A percentile compares a stretch with the other conserved stretches of the same genome.
These are phyloP conservation scores for Pleurozium schreberi DNA, from an alignment of 225 moss, liverwort and hornwort genomes.

Conservation along the genomic window DNA sequence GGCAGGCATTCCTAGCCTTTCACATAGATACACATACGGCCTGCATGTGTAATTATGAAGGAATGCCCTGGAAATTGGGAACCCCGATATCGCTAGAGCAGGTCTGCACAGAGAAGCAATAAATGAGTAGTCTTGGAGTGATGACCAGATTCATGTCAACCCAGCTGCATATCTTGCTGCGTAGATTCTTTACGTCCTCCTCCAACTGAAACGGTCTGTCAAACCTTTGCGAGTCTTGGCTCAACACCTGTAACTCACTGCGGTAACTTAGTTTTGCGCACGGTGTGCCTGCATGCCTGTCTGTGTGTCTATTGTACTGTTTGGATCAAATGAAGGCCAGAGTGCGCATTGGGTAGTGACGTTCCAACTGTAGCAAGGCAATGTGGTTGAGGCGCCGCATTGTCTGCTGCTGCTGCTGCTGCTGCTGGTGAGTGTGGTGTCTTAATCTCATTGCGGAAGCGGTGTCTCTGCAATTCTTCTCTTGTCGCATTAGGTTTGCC, in stretches of 20 bases:
- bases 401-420: neutral
- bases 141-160: neutral
- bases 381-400: neutral
- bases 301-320: neutral
- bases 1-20: neutral
- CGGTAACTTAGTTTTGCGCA: neutral
- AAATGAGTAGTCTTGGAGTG: neutral
- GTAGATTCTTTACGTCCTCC: neutral
- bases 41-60: neutral
- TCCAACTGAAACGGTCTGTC: neutral
- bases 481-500: neutral
- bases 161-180: neutral
- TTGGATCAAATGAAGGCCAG: neutral
- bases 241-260: neutral
- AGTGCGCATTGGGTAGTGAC: neutral
- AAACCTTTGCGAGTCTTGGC: neutral
- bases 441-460: neutral
- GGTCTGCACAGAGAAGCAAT: neutral
- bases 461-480: neutral
- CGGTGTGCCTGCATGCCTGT: neutral
- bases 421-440: neutral
- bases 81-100: neutral
- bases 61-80: neutral
- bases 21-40: too few relatives aligned
- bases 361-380: neutral